Percentiles rank a stretch among this genome's conserved stretches.
phyloP scores from a whole-genome alignment of 2,329 filamentous ascomycete species.

The Thermoascus crustaceus region DNA sequence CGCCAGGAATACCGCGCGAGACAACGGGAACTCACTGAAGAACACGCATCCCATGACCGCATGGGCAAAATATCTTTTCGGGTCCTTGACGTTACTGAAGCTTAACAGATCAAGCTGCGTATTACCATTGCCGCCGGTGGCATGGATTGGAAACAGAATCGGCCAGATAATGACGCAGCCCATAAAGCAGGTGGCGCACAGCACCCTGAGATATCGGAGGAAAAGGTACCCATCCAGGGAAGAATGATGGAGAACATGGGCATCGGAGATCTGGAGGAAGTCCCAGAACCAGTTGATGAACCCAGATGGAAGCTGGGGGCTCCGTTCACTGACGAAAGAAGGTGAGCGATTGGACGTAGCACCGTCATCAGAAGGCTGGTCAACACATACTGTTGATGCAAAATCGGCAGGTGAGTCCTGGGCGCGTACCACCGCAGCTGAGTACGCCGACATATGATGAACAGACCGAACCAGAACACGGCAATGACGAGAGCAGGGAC shows the following conservation, averaged over 20 bases:
- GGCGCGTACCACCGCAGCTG: slow-evolving; percentile 41
- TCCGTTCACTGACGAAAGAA: slow-evolving; percentile 34
- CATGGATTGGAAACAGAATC: slow-evolving; percentile 77
- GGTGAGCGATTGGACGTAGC: slow-evolving; percentile 6
- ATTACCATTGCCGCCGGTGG: slow-evolving; percentile 63
- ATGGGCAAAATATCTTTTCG: slow-evolving; percentile 69
- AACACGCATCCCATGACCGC: slow-evolving; percentile 68
- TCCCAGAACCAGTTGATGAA: slow-evolving; percentile 48
- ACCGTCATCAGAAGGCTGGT: background rate
- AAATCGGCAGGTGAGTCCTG: slow-evolving; percentile 33
- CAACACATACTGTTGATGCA: slow-evolving; percentile 31
- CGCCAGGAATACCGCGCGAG: background rate
- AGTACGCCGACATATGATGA: slow-evolving; percentile 39
- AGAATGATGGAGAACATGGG: slow-evolving; percentile 78
- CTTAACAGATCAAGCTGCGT: slow-evolving; percentile 67
- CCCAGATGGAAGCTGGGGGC: slow-evolving; percentile 39
- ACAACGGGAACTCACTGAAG: slow-evolving; percentile 46
- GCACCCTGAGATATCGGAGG: slow-evolving; percentile 74
- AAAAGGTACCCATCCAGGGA: slow-evolving; percentile 90
- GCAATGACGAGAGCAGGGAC: slow-evolving; percentile 40
- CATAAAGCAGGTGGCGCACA: slow-evolving; percentile 68
- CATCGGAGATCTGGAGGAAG: slow-evolving; percentile 55
- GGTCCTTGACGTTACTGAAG: slow-evolving; percentile 63
- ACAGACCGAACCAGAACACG: slow-evolving; percentile 35
- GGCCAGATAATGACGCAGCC: slow-evolving; percentile 83